Percentiles rank a stretch among this genome's conserved stretches.
phyloP scores from a whole-genome alignment of 345 rosid species.

The Sisymbrium altissimum region DNA sequence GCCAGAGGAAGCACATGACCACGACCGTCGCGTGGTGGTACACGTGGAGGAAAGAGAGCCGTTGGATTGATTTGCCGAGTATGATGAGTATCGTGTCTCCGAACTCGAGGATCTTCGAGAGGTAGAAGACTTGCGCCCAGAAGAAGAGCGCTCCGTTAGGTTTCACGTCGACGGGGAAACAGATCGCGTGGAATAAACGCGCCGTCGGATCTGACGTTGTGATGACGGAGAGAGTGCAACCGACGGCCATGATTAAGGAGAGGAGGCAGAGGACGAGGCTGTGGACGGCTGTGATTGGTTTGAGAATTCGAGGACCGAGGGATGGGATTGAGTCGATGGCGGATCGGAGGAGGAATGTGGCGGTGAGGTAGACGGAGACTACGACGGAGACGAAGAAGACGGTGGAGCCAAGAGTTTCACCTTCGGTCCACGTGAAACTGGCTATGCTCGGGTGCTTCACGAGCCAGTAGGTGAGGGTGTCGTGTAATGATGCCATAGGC shows the following conservation, averaged over 20 bases:
- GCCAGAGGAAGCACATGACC: conserved; percentile 69
- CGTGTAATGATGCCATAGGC: conserved; percentile 16
- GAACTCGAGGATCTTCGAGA: conserved; percentile 66
- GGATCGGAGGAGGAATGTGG: conserved; percentile 49
- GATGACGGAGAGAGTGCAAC: conserved; percentile 52
- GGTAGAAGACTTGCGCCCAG: conserved; percentile 70
- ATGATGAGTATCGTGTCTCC: conserved; percentile 57
- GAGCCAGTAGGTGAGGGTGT: conserved; percentile 46
- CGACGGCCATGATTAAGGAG: conserved; percentile 67
- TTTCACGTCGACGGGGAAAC: conserved; percentile 46
- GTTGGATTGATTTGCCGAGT: conserved; percentile 44
- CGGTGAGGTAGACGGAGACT: conserved; percentile 48
- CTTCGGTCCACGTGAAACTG: conserved; percentile 54
- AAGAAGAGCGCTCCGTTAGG: conserved; percentile 62
- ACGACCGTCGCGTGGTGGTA: conserved; percentile 76
- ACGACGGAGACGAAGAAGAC: conserved; percentile 42
- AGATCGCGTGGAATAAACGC: conserved; percentile 27
- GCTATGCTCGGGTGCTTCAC: conserved; percentile 58
- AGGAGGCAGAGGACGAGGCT: conserved; percentile 57
- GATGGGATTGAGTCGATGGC: conserved; percentile 21
- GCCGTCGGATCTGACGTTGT: neutral
- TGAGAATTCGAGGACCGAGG: conserved; percentile 43
- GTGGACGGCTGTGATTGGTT: conserved; percentile 72
- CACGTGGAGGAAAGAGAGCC: conserved; percentile 82
- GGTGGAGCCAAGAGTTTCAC: conserved; percentile 58